Conservation (phyloP, 2,329 filamentous ascomycete species). For the Capronia coronata region DNA sequence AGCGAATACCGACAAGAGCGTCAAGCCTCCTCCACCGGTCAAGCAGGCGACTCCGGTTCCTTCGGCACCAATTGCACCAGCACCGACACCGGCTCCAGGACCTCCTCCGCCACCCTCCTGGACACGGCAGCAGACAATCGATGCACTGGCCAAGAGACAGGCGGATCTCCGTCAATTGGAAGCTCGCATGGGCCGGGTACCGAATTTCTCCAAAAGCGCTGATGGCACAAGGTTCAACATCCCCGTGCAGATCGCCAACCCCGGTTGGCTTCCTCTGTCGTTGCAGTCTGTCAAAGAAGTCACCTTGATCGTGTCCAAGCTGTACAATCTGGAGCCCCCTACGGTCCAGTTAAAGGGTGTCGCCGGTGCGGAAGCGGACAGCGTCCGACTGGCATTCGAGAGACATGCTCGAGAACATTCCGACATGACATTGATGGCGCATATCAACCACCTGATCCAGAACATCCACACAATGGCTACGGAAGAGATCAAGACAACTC, state of each 20-base stretch:
- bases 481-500: slow-evolving; percentile 37
- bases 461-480: slow-evolving; percentile 64
- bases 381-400: slow-evolving; percentile 60
- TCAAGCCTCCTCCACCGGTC: neutral
- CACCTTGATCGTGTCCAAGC: slow-evolving; percentile 61
- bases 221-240: slow-evolving; percentile 66
- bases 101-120: slow-evolving; percentile 7
- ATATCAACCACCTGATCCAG: slow-evolving; percentile 67
- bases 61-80: neutral
- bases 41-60: neutral
- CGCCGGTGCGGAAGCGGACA: slow-evolving; percentile 53
- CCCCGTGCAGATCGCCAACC: slow-evolving; percentile 60
- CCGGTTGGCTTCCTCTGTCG: slow-evolving; percentile 53
- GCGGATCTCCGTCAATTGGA: slow-evolving; percentile 67
- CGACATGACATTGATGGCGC: slow-evolving; percentile 61
- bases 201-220: slow-evolving; percentile 60
- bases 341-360: slow-evolving; percentile 61
- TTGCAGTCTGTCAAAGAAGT: slow-evolving; percentile 58
- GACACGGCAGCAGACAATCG: slow-evolving; percentile 50
- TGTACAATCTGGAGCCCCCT: slow-evolving; percentile 66
- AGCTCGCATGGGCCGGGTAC: slow-evolving; percentile 62
- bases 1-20: slow-evolving; percentile 48
- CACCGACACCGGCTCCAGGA: neutral
- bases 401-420: slow-evolving; percentile 51
- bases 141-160: slow-evolving; percentile 58